phyloP scores from a whole-genome alignment of 345 rosid genomes.

The Eucalyptus urophylla region DNA sequence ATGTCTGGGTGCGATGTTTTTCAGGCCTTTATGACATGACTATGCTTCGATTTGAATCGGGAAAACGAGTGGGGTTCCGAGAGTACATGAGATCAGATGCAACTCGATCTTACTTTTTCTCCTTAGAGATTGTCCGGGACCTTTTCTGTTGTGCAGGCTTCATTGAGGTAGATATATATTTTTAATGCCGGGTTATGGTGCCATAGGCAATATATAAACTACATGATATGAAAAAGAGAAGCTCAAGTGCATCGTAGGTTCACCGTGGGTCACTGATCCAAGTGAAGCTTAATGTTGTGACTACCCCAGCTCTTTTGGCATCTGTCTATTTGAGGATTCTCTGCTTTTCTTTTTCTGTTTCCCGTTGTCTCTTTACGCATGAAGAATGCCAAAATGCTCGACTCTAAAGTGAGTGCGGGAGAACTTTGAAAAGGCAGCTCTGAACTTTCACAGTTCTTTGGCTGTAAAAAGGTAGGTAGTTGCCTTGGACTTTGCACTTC shows the following conservation, averaged over 20 bases:
- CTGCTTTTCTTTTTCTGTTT: neutral
- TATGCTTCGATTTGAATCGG: slow-evolving; percentile 74
- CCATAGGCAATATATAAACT: neutral
- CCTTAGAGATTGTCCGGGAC: slow-evolving; percentile 36
- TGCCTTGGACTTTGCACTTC: neutral
- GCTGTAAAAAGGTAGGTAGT: neutral
- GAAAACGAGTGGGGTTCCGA: slow-evolving; percentile 61
- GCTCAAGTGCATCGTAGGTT: neutral
- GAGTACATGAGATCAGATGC: slow-evolving; percentile 78
- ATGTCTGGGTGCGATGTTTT: neutral
- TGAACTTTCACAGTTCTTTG: neutral
- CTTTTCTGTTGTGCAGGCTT: no score
- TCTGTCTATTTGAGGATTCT: neutral
- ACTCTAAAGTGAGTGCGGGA: neutral
- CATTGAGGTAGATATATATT: no score
- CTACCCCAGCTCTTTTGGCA: neutral
- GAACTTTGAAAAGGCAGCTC: neutral
- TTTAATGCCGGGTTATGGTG: no score
- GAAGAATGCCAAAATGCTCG: neutral
- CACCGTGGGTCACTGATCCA: neutral
- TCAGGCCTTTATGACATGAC: slow-evolving; percentile 93
- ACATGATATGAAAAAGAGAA: neutral
- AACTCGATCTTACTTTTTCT: slow-evolving; percentile 82
- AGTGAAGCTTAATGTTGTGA: neutral
- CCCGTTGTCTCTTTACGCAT: neutral